Evolutionary conservation across 306 rosid species (phyloP).

Genomic region (Cucurbita ficifolia): DNA sequence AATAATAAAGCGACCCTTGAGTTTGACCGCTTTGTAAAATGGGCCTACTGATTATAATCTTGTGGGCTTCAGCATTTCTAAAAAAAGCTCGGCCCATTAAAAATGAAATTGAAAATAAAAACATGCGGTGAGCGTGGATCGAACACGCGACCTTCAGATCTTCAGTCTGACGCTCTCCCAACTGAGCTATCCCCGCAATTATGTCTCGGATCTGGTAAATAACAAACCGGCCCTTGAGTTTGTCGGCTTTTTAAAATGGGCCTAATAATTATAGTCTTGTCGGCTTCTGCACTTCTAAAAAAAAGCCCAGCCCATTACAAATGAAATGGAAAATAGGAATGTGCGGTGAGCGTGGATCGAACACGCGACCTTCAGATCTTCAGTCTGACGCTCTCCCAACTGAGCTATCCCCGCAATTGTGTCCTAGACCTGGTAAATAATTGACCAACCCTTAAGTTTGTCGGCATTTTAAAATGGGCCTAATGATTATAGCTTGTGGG

Average conservation of each 20-base stretch:
- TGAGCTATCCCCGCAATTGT: constrained; percentile 2
- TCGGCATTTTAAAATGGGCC: background rate
- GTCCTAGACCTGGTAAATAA: background rate
- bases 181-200: constrained; percentile 5
- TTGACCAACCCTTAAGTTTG: background rate
- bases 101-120: too few relatives aligned
- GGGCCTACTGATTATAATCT: background rate
- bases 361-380: constrained; percentile 12
- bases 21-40: background rate
- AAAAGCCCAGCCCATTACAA: too few relatives aligned
- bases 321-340: too few relatives aligned
- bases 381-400: constrained; percentile 9
- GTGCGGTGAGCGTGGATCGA: background rate
- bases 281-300: too few relatives aligned
- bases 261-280: background rate
- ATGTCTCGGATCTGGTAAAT: background rate
- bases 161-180: constrained; percentile 10
- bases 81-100: too few relatives aligned
- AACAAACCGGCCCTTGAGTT: background rate
- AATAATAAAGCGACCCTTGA: background rate
- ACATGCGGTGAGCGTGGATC: too few relatives aligned
- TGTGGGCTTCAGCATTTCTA: too few relatives aligned
- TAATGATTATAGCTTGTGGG: background rate
- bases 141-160: constrained; percentile 13
- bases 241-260: background rate